Base-by-base conservation (phyloP, 768 basidiomycete species). In the Megacollybia marginata region DNA sequence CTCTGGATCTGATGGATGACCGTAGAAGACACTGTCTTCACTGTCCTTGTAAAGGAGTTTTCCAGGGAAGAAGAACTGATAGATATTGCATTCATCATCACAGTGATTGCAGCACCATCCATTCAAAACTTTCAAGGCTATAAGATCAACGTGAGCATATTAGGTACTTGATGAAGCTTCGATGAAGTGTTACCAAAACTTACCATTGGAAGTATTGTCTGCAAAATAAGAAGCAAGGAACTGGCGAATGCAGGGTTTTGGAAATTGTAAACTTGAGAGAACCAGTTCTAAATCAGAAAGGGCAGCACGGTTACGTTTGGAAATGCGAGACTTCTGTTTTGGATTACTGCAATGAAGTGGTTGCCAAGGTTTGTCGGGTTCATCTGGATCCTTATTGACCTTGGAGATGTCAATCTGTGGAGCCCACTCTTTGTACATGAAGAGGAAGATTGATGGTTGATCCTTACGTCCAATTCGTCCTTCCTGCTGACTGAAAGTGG, bases 131-230 rank as follows among this genome's bases (percentile, higher is more conserved):
- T 20, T 6, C 33, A 18, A 3, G 38, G 38, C 16, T 42, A 8
- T 12, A 28, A 36, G 16, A 10, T 18, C 8, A 12, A n/a, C n/a
- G n/a, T n/a, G n/a, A 28, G 16, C 10, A 10, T 18, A 9, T 12
- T 5, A 44, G 16, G 6, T 6, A 18, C 8, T 20, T 40, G 16
- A 6, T 19, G 16, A 11, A 44, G 16, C 10, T 6, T n/a, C n/a
- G n/a, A 18, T 8, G 18, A 20, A 18, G 7, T 19, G 28, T n/a
- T 20, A 18, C 18, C 9, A 42, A 7, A 8, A 18, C 19, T 5
- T 45, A 50, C 49, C 49, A 1, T 50, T 43, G 42, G n/a, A 16
- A 18, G 42, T 2, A 5, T 45, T 45, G 44, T 50, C 49, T 23
- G 43, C 19, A 23, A 23, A 18, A 32, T 50, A 50, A 6, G n/a